Evolutionary conservation across 2,329 filamentous ascomycete species (phyloP), one percentile per base, ranked within the genome.

Genomic region (Nemania diffusa): DNA sequence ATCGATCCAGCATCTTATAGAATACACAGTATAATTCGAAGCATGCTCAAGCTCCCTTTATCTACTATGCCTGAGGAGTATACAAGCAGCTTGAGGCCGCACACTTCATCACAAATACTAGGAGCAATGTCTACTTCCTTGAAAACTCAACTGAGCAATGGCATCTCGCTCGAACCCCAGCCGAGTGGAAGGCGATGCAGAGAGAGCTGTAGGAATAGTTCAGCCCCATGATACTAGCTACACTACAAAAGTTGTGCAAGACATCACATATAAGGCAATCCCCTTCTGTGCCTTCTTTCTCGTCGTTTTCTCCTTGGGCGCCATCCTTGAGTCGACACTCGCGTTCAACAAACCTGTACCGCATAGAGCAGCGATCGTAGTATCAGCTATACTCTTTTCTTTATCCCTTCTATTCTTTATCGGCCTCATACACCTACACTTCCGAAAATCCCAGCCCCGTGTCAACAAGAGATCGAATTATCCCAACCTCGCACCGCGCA

Each of bases 221-320:
- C 1, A 5, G 17, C 40, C 13, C 9, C 40, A 22, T 24, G 55
- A 64, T 29, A 26, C 20, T 29, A 51, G 27, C 22, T 22, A 50
- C 32, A 55, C 29, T 20, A 68, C 50, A 5, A 55, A 59, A 24
- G 65, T 66, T 26, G 63, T 76, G 20, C 70, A 68, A 57, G 68
- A 74, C 29, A 67, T 73, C 53, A 77, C 72, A 7, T 73, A 66
- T 29, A 73, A 71, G 51, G 37, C 74, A 6, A 72, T 77, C 13
- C 75, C 75, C n/a, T 65, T 70, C 32, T 73, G 64, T 22, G 29
- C 57, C 42, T 52, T 67, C 11, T 34, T 66, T 52, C 70, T 77
- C 15, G 62, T 74, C 22, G 22, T 73, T 29, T 72, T 77, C 63
- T 73, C 73, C 9, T 52, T 68, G 3, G 73, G 75, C 15, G 72